Base-by-base conservation (phyloP, 257 asterid genomes). In the Anisodus acutangulus region DNA sequence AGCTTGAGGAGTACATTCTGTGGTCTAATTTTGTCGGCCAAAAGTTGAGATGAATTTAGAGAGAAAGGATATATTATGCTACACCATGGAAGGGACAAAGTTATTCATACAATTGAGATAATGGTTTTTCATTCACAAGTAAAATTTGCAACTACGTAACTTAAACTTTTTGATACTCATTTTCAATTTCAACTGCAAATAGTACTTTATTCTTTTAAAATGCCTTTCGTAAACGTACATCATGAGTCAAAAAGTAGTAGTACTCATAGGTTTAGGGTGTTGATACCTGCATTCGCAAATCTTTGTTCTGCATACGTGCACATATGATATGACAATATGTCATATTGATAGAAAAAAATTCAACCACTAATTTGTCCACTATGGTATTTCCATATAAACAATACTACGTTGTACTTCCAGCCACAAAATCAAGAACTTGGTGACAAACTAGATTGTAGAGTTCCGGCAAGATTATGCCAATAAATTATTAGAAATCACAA, bases 361-460 rank as follows among this genome's bases (percentile, higher is more conserved):
- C 69, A 19, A 13, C 69, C 16, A 63, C 69, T 31, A 31, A 31
- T 31, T 31, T 31, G 35, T 31, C 35, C 35, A 41, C 45, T 41
- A 41, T 4, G 45, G 45, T 3, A 41, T 41, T 41, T 16, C 22
- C 53, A 8, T 39, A 39, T 68, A 15, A 68, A 68, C 26, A 15
- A 39, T 8, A 37, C 49, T 13, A 6, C 8, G 26, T 15, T 41
- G 78, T 13, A 55, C 13, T 70, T 43, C 55, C 57, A 70, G 15
- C 79, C 37, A 41, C 37, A 70, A 43, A 69, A 69, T 69, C 54
- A 69, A 69, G 35, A 41, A 69, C 31, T 69, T 41, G 54, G 55
- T 2, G 26, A 41, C 54, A 69, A 22, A 69, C 41, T 31, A 9
- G 17, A 31, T 68, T 37, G 76, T 15, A 37, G 53, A 7, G 51